Evolutionary conservation across 2,329 filamentous ascomycete genomes (phyloP), one percentile per base, ranked within the genome.

Genomic region (Pyrenophora graminea): DNA sequence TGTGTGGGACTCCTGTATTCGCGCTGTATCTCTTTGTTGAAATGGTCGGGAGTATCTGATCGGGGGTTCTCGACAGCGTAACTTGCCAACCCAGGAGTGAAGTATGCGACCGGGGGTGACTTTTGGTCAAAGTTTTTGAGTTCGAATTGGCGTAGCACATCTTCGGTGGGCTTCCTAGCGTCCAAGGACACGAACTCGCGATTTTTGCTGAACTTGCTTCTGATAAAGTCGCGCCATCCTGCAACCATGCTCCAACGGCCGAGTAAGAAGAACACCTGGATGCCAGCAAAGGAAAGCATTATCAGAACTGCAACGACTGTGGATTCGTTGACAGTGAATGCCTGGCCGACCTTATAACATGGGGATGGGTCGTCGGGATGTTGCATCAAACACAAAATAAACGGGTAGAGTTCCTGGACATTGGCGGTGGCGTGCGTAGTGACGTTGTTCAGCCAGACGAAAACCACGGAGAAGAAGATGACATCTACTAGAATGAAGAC

Each of bases 141-240:
- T 50, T 76, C 73, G 56, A 65, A 75, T 32, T 67, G 62, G 23
- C 63, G 67, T 8, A 30, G 27, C 9, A 62, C 42, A 31, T 71
- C 67, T 43, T 62, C 63, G 37, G 61, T 70, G 49, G 66, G 69
- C 44, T 70, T 58, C 39, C 62, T 70, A n/a, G 91, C 91, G 69
- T 97, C 93, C 39, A 89, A 86, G 33, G 90, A 95, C 58, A 96
- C 89, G 64, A 97, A 97, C 72, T 97, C 93, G 63, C 85, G 84
- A 68, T 88, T 84, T 52, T 76, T 74, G 59, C 74, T 78, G 53
- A 76, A 69, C 45, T 78, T 76, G 31, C 69, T 72, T 18, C 76
- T 73, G 53, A 84, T 74, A 41, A 92, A 75, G 21, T 95, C 86
- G 36, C 79, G 61, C 94, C 94, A 99, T 56, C 89, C 94, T 3